phyloP scores from a whole-genome alignment of 1,139 yeast species.

The Scheffersomyces lignicola region DNA sequence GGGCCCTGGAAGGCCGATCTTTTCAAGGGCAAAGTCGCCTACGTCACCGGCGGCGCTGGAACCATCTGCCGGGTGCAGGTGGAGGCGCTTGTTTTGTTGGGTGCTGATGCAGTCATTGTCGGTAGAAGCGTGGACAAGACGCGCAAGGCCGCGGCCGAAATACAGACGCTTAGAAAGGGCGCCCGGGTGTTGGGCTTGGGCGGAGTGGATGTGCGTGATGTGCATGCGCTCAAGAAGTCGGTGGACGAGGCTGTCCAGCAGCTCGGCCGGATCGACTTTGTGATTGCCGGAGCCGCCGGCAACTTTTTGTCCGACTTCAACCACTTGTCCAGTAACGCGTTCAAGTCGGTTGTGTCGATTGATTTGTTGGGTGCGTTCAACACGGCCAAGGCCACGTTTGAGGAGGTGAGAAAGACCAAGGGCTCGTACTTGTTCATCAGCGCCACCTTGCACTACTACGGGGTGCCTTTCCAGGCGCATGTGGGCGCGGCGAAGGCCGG shows the following conservation, averaged over 20 bases:
- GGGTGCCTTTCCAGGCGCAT: constrained; percentile 87
- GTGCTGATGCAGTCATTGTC: constrained; percentile 84
- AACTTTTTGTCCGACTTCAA: constrained; percentile 83
- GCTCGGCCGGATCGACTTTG: constrained; percentile 78
- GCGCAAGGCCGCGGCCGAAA: constrained; percentile 64
- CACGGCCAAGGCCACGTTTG: constrained; percentile 80
- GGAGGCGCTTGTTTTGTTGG: constrained; percentile 79
- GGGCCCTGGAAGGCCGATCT: constrained; percentile 57
- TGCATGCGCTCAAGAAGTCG: constrained; percentile 58
- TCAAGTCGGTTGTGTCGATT: constrained; percentile 82
- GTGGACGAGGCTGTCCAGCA: constrained; percentile 62
- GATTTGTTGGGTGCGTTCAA: constrained; percentile 88
- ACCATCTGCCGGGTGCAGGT: constrained; percentile 89
- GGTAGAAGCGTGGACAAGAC: constrained; percentile 79
- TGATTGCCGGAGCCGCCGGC: constrained; percentile 97
- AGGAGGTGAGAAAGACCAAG: constrained; percentile 62
- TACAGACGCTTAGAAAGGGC: constrained; percentile 57
- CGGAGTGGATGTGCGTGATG: constrained; percentile 75
- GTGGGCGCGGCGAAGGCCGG: constrained; percentile 98
- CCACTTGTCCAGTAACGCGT: constrained; percentile 80
- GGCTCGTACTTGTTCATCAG: constrained; percentile 84
- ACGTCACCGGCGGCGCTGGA: constrained; percentile 97
- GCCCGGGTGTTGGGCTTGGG: constrained; percentile 73
- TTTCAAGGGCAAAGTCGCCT: constrained; percentile 82
- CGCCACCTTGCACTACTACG: constrained; percentile 88